Base-by-base conservation (phyloP, 371 early-diverging fungal species). In the Blastocladiella emersonii region DNA sequence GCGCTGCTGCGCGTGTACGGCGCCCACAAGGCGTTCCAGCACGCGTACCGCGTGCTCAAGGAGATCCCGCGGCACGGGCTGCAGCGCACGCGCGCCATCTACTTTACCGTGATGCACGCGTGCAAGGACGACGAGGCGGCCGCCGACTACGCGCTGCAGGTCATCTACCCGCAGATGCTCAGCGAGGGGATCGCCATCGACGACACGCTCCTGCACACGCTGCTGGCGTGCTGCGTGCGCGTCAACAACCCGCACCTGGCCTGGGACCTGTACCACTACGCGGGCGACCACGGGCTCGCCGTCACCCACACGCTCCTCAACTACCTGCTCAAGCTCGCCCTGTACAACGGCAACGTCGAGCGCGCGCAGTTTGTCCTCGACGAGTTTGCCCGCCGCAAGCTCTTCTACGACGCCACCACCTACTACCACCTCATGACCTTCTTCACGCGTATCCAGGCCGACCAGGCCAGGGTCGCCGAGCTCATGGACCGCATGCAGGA, bases 61-160 rank as follows among this genome's bases (percentile, higher is more conserved):
- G 25, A 34, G 8, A 59, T 59, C 35, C 35, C 59, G 17, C 19
- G 21, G 17, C 6, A 35, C 21, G 43, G 32, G 3, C 13, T 59
- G 27, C 25, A 23, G 37, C 59, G 59, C 59, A 25, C 8, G 25
- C 13, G 25, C 17, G 15, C n/a, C 30, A 15, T 39, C 25, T 59
- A 41, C 6, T 59, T 59, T 21, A 59, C 59, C 59, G 37, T 59
- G 15, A 15, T 59, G 30, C 59, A 59, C 59, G 59, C 59, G 27
- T 37, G 35, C 36, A 8, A 34, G 15, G n/a, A 25, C 32, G n/a
- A 8, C 1, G 27, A 7, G 12, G 37, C 37, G 21, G n/a, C 36
- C 36, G 59, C 59, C 8, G 17, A 59, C 19, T 59, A 59, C 12
- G 59, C 59, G 37, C 17, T 59, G 15, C 19, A 23, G 37, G 43